A percentile compares a stretch with the other conserved stretches of the same genome.
Conservation (phyloP, 495 filamentous ascomycete species). For the Paragyromitra xinjiangensis region DNA sequence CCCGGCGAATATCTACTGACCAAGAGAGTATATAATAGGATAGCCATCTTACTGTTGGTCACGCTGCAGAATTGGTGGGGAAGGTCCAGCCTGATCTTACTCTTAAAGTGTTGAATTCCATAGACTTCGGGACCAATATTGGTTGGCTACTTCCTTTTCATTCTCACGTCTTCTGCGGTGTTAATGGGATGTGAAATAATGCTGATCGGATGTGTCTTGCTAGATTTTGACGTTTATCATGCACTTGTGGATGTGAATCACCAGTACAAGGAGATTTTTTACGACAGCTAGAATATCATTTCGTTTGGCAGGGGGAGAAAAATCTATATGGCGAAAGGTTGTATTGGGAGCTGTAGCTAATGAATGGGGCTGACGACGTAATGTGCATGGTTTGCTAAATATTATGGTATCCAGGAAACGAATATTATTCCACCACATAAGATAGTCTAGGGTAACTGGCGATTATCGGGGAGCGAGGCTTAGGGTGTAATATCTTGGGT, state of each 20-base stretch:
- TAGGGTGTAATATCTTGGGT: background rate
- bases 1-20: slow-evolving; percentile 7
- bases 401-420: background rate
- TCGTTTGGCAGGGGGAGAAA: background rate
- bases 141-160: slow-evolving; percentile 61
- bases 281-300: slow-evolving; percentile 61
- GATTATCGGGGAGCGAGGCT: background rate
- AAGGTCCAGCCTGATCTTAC: slow-evolving; percentile 85
- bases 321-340: background rate
- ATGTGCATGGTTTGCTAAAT: background rate
- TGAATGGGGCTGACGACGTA: background rate
- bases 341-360: background rate
- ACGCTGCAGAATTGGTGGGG: slow-evolving; percentile 86
- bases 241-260: slow-evolving; percentile 90
- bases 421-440: background rate
- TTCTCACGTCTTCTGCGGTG: slow-evolving; percentile 55
- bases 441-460: too few relatives aligned
- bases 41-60: slow-evolving; percentile 77
- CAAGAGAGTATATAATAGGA: slow-evolving; percentile 64
- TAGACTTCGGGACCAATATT: slow-evolving; percentile 79
- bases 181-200: background rate
- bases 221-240: slow-evolving; percentile 82
- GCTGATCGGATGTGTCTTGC: slow-evolving; percentile 55
- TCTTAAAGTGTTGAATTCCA: slow-evolving; percentile 75
- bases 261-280: slow-evolving; percentile 80